Base-by-base conservation (phyloP, 106 monocot genomes). In the Alisma plantagoaquatica region DNA sequence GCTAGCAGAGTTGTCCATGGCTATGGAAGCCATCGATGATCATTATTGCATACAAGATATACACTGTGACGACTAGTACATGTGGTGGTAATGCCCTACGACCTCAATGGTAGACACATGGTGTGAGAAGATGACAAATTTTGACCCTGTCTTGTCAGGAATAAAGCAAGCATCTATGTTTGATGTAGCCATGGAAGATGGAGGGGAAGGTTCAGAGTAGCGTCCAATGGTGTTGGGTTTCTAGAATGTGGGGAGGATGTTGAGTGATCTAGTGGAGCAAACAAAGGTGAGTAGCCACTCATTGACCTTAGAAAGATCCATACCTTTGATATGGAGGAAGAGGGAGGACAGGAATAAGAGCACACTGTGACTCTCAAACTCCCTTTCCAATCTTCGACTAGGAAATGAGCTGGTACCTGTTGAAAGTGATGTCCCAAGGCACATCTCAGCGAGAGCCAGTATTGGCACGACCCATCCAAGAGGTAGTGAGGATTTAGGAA, bases 291-390 rank as follows among this genome's bases (percentile, higher is more conserved):
- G 68, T 55, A 96, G 51, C 81, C 72, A 89, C 88, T 78, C 96
- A 29, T 89, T 89, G 52, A 96, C 78, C 66, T 73, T 68, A 21
- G 96, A 84, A 29, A 96, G 84, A 81, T 96, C 89, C 96, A 96
- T 96, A 23, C 84, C 96, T 21, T 89, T 84, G 23, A 73, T 77
- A 35, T 96, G 89, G 46, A 89, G 50, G 33, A 89, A 72, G 25
- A 88, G 77, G 29, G 89, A 48, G 32, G 94, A 73, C 14, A 96
- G 75, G 69, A 84, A 89, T 24, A 89, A 75, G 30, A 89, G 47
- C 25, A 83, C 80, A 3, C 67, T 61, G 15, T 82, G 86, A 54
- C 60, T 43, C 55, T 70, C 76, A 14, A 84, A 49, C 16, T 70
- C 69, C 48, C 54, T 35, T 28, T 59, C 51, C 51, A 60, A 19